Evolutionary conservation across 768 basidiomycete genomes (phyloP).

Genomic region (Mycena pura): DNA sequence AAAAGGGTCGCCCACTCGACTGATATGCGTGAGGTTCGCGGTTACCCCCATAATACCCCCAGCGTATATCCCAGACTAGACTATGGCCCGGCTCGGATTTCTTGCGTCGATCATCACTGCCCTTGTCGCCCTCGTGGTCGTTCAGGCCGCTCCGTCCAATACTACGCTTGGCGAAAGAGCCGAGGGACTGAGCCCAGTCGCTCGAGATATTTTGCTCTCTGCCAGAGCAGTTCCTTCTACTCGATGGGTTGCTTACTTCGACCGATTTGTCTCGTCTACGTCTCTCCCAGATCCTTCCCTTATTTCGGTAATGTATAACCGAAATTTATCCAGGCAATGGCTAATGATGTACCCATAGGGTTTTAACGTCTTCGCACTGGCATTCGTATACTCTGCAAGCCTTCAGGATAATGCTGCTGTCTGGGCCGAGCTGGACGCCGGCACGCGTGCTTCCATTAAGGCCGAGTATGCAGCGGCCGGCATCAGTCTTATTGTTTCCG

Average conservation of each 20-base stretch:
- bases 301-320: background rate
- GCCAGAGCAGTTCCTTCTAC: constrained; percentile 17
- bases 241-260: constrained; percentile 22
- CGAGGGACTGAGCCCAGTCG: constrained; percentile 16
- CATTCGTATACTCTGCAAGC: constrained; percentile 17
- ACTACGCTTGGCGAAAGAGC: constrained; percentile 8
- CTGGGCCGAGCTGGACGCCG: constrained; percentile 14
- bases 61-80: background rate
- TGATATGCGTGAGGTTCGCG: constrained; percentile 4
- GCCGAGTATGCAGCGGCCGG: constrained; percentile 62
- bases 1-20: constrained; percentile 2
- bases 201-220: constrained; percentile 16
- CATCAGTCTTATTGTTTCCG: constrained; percentile 68
- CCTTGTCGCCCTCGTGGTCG: constrained; percentile 7
- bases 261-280: constrained; percentile 17
- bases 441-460: constrained; percentile 46
- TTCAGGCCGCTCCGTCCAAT: constrained; percentile 8
- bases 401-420: constrained; percentile 16
- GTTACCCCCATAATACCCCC: background rate
- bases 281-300: constrained; percentile 11
- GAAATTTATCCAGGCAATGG: background rate
- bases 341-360: constrained; percentile 16
- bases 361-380: constrained; percentile 21
- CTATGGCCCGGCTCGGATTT: constrained; percentile 19
- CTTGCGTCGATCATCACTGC: constrained; percentile 21